Base-by-base conservation (phyloP, 2,329 filamentous ascomycete species). In the Samsoniella hepiali region DNA sequence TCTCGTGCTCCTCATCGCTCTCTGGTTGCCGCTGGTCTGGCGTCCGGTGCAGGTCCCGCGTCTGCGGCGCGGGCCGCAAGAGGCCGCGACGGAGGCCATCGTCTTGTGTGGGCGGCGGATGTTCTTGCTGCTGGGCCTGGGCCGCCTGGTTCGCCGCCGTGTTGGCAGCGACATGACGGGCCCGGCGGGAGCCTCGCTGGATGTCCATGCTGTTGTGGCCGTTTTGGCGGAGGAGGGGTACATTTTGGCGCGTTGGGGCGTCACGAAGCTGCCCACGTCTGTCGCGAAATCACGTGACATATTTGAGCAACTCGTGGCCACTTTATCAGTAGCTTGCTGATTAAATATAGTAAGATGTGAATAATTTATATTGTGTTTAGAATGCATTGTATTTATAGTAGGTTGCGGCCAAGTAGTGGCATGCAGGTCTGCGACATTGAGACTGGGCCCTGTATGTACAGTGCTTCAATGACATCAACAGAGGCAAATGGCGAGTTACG, bases 111-210 rank as follows among this genome's bases (percentile, higher is more conserved):
- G 49, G 47, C n/a, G 57, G 36, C 5, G 44, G 58, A 50, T 67
- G 61, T 32, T 63, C 62, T 49, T 34, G 53, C 45, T 64, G 65
- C 32, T 62, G 63, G 17, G 61, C 31, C 49, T 65, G 64, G 13
- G 63, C 55, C 5, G 62, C 50, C 42, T 55, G 53, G 61, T 63
- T 64, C 56, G 67, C 65, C 56, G 67, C 62, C 34, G 64, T 65
- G 31, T 68, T 65, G 22, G 70, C 68, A 13, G 71, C 70, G 64
- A 71, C 71, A 67, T 72, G 68, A 45, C 72, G 72, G 58, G 72
- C 69, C 50, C 72, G 63, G 62, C 73, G 69, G 44, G 72, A 71
- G 62, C 72, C 72, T 59, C 71, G 72, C 58, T 66, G 61, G 63
- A 72, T 68, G 65, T 74, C 71, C 73, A 74, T 72, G 58, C 38